Evolutionary conservation across 495 filamentous ascomycete genomes (phyloP).

Genomic region (Peziza echinospora): DNA sequence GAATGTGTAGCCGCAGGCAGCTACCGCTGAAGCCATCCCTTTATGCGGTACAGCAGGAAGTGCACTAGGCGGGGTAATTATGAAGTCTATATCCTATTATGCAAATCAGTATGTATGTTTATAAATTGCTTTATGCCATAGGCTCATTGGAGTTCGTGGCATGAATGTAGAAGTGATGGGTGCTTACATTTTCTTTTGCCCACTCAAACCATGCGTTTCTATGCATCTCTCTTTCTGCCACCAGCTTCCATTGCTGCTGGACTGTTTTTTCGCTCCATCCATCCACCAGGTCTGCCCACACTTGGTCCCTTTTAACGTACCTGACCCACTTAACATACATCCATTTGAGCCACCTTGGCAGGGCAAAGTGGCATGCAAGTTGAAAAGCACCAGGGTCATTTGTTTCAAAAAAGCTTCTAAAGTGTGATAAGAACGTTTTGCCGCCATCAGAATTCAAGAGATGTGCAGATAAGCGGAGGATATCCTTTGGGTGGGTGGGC

Average conservation of each 20-base stretch:
- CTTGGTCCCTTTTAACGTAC: slow-evolving; percentile 49
- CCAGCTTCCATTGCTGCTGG: slow-evolving; percentile 62
- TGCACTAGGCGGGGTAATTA: slow-evolving; percentile 71
- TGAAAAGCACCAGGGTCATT: slow-evolving; percentile 59
- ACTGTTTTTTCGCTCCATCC: slow-evolving; percentile 49
- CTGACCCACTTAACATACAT: slow-evolving; percentile 77
- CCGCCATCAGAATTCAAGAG: slow-evolving; percentile 78
- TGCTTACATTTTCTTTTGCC: slow-evolving; percentile 40
- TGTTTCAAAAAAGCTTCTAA: slow-evolving; percentile 52
- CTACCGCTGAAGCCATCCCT: slow-evolving; percentile 69
- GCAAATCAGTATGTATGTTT: not conserved
- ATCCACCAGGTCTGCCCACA: slow-evolving; percentile 58
- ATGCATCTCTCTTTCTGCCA: slow-evolving; percentile 53
- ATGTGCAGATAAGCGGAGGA: slow-evolving; percentile 56
- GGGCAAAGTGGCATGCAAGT: slow-evolving; percentile 47
- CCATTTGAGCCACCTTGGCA: slow-evolving; percentile 55
- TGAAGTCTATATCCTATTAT: slow-evolving; percentile 42
- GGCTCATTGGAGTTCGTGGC: not conserved
- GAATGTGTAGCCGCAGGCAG: slow-evolving; percentile 86
- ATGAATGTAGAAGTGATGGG: not conserved
- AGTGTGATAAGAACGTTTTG: slow-evolving; percentile 39
- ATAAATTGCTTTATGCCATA: too few relatives aligned
- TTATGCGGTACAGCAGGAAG: slow-evolving; percentile 75
- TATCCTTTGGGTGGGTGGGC: slow-evolving; percentile 40
- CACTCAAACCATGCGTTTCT: slow-evolving; percentile 59